Base-by-base conservation (phyloP, 106 monocot genomes). In the Xerophyta viscosa region DNA sequence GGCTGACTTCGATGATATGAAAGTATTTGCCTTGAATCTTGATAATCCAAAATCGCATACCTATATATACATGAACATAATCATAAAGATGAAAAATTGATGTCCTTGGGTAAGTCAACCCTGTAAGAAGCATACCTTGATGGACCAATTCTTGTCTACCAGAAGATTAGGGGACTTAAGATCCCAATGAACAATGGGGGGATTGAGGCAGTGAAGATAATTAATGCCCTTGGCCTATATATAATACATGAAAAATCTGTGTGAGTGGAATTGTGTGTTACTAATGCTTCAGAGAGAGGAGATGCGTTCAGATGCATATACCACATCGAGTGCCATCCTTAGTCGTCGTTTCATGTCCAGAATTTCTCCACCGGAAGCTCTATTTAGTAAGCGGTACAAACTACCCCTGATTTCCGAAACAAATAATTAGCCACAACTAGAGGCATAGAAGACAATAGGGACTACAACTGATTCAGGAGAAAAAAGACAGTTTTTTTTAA, bases 1-100 rank as follows among this genome's bases (percentile, higher is more conserved):
- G 27, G 67, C 72, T 27, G 88, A 88, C 56, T 83, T 83, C 6
- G 83, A 75, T 18, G 88, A 83, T 54, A 88, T 79, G 47, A 73
- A 88, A 37, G 88, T 88, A 51, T 82, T 79, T 15, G 72, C 88
- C 61, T 83, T 88, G 61, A 88, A 79, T 69, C 83, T 75, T 18
- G 88, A 88, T 63, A 88, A 62, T 15, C 88, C 88, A 67, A 88
- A 88, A 45, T 88, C 88, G 37, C 88, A 76, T 13, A 88, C 88
- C 88, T 88, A 37, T 30, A 67, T 14, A 17, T 18, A 56, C 45
- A 25, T 15, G 13, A 47, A 56, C 12, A 25, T 2, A 2, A 23
- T 5, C 18, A 57, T 17, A 48, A 23, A 42, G 33, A 33, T 33
- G 33, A 6, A 11, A 33, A 33, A 11, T 33, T 33, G 33, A 33